Percentiles rank a stretch among this genome's conserved stretches.
phyloP scores from a whole-genome alignment of 2,329 filamentous ascomycete species.

The Ramularia collo-cygni region DNA sequence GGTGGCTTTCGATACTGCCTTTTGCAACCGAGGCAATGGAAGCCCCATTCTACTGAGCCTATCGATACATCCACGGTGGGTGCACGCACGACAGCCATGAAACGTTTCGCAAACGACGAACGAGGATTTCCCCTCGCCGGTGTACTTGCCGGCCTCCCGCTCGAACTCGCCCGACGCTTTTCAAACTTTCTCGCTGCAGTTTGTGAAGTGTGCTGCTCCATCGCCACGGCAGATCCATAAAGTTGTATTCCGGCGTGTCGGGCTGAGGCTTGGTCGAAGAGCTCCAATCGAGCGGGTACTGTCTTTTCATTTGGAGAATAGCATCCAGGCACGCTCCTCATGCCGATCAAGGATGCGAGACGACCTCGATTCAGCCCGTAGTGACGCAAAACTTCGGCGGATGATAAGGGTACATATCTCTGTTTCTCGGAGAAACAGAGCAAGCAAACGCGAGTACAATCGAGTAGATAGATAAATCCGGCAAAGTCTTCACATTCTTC shows the following conservation, averaged over 20 bases:
- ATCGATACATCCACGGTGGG: neutral
- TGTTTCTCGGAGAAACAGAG: slow-evolving; percentile 29
- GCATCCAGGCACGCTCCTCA: slow-evolving; percentile 15
- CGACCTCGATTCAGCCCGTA: slow-evolving; percentile 8
- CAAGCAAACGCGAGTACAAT: slow-evolving; percentile 36
- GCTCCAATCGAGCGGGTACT: neutral
- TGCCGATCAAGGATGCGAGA: slow-evolving; percentile 7
- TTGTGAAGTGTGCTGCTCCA: slow-evolving; percentile 4
- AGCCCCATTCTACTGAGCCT: neutral
- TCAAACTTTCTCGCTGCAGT: neutral
- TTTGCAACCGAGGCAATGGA: neutral
- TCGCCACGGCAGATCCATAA: slow-evolving; percentile 11
- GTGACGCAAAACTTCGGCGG: slow-evolving; percentile 2
- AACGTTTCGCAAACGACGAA: slow-evolving; percentile 6
- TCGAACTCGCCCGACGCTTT: neutral
- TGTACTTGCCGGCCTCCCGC: neutral
- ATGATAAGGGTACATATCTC: slow-evolving; percentile 27
- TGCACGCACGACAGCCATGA: slow-evolving; percentile 16
- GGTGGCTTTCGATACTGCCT: neutral
- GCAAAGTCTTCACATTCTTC: slow-evolving; percentile 33
- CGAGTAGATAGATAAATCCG: slow-evolving; percentile 35
- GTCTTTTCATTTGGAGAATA: slow-evolving; percentile 14
- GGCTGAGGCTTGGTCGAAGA: slow-evolving; percentile 10
- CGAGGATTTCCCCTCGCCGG: neutral
- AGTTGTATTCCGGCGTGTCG: slow-evolving; percentile 9